A percentile compares a stretch with the other conserved stretches of the same genome.
These are phyloP conservation scores for Penicillium sp. DNA, from an alignment of 2,329 filamentous ascomycete species.

Conservation along the genomic window DNA sequence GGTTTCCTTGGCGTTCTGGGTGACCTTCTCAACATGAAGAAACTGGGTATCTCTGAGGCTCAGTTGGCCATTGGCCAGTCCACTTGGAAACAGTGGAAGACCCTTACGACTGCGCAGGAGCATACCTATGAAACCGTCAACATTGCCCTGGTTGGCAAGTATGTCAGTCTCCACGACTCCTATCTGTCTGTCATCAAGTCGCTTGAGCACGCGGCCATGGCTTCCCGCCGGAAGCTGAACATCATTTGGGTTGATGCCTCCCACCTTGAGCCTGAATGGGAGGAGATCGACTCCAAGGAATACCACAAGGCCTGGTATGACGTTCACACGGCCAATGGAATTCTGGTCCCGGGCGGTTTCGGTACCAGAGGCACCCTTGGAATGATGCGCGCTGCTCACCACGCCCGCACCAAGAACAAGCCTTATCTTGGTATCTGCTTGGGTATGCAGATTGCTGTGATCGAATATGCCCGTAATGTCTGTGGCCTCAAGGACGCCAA, in stretches of 20 bases:
- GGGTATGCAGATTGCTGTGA: slow-evolving; percentile 87
- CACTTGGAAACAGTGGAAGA: slow-evolving; percentile 77
- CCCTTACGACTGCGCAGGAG: slow-evolving; percentile 63
- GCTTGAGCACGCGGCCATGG: slow-evolving; percentile 24
- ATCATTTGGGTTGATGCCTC: slow-evolving; percentile 81
- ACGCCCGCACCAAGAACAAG: slow-evolving; percentile 73
- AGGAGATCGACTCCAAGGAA: slow-evolving; percentile 62
- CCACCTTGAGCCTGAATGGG: slow-evolving; percentile 72
- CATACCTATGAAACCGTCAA: slow-evolving; percentile 65
- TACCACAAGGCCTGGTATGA: slow-evolving; percentile 85
- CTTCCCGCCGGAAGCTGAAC: slow-evolving; percentile 17
- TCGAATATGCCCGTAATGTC: slow-evolving; percentile 77
- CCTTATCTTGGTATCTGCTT: slow-evolving; percentile 88
- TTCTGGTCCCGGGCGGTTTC: slow-evolving; percentile 67
- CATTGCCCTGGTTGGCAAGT: slow-evolving; percentile 93
- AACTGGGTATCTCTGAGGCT: slow-evolving; percentile 42
- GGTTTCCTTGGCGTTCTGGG: slow-evolving; percentile 66
- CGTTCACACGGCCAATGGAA: slow-evolving; percentile 61
- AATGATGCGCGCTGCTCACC: slow-evolving; percentile 80
- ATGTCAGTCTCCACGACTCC: slow-evolving; percentile 76
- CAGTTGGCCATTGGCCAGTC: slow-evolving; percentile 60
- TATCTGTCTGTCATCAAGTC: slow-evolving; percentile 82
- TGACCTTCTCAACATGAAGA: slow-evolving; percentile 58
- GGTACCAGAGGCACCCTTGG: slow-evolving; percentile 78
- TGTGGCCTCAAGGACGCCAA: slow-evolving; percentile 59